A percentile compares a stretch with the other conserved stretches of the same genome.
Conservation (phyloP, 2,329 filamentous ascomycete genomes). For the Coniosporium tulheliwenetii region DNA sequence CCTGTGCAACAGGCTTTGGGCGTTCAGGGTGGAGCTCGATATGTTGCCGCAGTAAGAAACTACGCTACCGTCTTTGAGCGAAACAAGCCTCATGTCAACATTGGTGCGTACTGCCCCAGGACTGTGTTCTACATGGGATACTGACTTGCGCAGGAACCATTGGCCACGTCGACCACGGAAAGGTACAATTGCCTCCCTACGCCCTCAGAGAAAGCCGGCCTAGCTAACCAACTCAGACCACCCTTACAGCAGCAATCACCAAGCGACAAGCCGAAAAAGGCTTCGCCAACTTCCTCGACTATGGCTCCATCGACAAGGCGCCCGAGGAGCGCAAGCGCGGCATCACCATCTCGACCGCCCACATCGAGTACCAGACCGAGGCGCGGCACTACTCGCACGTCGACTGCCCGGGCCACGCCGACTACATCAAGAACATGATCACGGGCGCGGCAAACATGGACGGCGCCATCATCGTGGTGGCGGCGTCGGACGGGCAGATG, state of each 20-base stretch:
- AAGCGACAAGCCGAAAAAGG: slow-evolving; percentile 96
- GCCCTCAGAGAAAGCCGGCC: slow-evolving; percentile 2
- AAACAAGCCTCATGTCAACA: slow-evolving; percentile 95
- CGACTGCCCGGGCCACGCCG: slow-evolving; percentile 98
- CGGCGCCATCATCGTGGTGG: slow-evolving; percentile 95
- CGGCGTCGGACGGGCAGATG: slow-evolving; percentile 98
- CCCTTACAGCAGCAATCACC: slow-evolving; percentile 94
- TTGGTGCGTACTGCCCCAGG: slow-evolving; percentile 43
- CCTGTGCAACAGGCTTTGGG: slow-evolving; percentile 59
- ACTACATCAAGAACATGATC: slow-evolving; percentile 99
- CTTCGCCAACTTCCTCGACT: slow-evolving; percentile 86
- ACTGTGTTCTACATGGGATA: not conserved
- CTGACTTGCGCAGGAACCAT: slow-evolving; percentile 55
- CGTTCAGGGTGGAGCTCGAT: slow-evolving; percentile 45
- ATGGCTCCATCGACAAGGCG: slow-evolving; percentile 96
- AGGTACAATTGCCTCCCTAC: slow-evolving; percentile 41
- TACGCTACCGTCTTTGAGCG: slow-evolving; percentile 61
- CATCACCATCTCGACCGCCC: slow-evolving; percentile 97
- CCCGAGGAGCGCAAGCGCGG: slow-evolving; percentile 99
- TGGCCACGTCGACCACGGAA: slow-evolving; percentile 98
- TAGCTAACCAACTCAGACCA: slow-evolving; percentile 49
- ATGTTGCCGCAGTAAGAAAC: slow-evolving; percentile 48
- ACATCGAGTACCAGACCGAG: slow-evolving; percentile 96
- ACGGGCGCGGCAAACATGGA: slow-evolving; percentile 99
- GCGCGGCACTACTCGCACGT: slow-evolving; percentile 96